phyloP scores from a whole-genome alignment of 1,284 basidiomycete genomes.

The Stereum hirsutum region DNA sequence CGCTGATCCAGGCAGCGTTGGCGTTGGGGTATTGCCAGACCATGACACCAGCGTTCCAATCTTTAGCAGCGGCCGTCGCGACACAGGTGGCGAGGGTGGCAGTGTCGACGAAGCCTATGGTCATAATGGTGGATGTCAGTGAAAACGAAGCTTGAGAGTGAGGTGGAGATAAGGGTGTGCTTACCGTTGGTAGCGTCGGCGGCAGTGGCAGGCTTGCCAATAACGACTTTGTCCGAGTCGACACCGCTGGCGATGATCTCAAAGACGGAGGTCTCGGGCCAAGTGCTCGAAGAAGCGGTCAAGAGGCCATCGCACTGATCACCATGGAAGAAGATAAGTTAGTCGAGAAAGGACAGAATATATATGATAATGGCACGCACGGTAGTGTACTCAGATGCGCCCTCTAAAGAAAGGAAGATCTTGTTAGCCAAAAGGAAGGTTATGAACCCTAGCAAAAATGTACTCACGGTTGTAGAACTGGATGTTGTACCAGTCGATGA shows the following conservation, averaged over 20 bases:
- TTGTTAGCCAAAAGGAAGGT: conserved; percentile 1
- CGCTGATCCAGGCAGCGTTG: conserved; percentile 36
- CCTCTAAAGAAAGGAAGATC: conserved; percentile 42
- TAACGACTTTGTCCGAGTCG: conserved; percentile 37
- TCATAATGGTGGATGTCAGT: too few relatives aligned
- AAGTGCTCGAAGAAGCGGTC: conserved; percentile 38
- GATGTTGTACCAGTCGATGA: conserved; percentile 36
- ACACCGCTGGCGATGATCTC: conserved; percentile 52
- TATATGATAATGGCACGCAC: too few relatives aligned
- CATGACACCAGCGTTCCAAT: conserved; percentile 51
- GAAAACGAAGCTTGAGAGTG: too few relatives aligned
- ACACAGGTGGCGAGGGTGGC: conserved; percentile 46
- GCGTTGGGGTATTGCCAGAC: conserved; percentile 40
- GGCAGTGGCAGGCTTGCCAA: conserved; percentile 52
- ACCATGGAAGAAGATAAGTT: too few relatives aligned
- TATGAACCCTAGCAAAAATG: not conserved
- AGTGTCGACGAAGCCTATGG: conserved; percentile 47
- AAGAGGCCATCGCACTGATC: conserved; percentile 46
- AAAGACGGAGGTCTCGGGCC: conserved; percentile 45
- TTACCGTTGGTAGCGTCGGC: conserved; percentile 48
- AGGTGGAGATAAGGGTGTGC: too few relatives aligned
- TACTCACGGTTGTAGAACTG: conserved; percentile 60
- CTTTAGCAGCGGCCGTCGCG: conserved; percentile 40
- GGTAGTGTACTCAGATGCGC: conserved; percentile 45
- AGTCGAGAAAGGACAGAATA: too few relatives aligned